A percentile compares a stretch with the other conserved stretches of the same genome.
Evolutionary conservation across 306 rosid genomes (phyloP).

Genomic region (Myrica gale): DNA sequence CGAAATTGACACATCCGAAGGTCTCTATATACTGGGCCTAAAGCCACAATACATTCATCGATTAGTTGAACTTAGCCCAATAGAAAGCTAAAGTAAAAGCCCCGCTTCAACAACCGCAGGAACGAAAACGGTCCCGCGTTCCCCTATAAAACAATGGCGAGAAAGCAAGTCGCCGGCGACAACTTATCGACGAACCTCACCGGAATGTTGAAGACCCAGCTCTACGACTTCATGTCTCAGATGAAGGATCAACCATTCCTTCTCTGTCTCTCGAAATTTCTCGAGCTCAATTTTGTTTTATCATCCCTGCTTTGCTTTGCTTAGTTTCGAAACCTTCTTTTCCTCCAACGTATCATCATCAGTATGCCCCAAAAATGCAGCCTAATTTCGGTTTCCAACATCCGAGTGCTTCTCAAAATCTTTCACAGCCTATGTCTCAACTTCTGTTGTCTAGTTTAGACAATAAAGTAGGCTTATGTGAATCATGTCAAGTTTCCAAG

Average conservation of each 20-base stretch:
- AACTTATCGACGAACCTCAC: constrained; percentile 65
- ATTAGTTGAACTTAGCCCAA: neutral
- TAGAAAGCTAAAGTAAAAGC: neutral
- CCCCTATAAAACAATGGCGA: constrained; percentile 59
- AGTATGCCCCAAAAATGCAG: constrained; percentile 68
- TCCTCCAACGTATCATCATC: constrained; percentile 53
- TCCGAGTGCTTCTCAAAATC: constrained; percentile 62
- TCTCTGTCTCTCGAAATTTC: neutral
- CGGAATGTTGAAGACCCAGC: constrained; percentile 95
- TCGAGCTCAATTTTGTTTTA: neutral
- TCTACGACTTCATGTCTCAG: constrained; percentile 89
- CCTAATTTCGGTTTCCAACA: constrained; percentile 69
- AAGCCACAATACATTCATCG: neutral
- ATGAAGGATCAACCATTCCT: constrained; percentile 56
- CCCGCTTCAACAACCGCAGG: neutral
- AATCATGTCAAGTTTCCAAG: too few species aligned
- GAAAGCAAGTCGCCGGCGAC: constrained; percentile 68
- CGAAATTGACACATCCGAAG: neutral
- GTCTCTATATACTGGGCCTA: neutral
- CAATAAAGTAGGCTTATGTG: too few species aligned
- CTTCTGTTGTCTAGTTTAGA: too few species aligned
- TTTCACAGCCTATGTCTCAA: constrained; percentile 65
- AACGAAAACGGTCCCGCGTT: neutral
- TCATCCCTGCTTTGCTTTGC: neutral
- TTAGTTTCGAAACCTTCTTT: constrained; percentile 2